phyloP scores from a whole-genome alignment of 257 asterid species.

The Solanum corneliomulleri region DNA sequence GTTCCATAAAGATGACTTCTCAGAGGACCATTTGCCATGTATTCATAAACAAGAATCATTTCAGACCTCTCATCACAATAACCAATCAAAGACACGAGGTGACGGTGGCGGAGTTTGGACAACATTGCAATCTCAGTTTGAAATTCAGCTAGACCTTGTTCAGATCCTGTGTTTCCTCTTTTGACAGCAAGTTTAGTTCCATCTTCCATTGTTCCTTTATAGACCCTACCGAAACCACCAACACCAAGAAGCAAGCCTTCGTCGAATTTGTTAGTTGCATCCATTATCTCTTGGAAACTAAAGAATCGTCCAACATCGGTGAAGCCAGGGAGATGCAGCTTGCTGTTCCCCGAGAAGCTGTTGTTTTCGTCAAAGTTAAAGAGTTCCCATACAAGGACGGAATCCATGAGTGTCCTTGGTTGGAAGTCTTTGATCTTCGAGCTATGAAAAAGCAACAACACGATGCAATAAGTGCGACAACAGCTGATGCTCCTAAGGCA shows the following conservation, averaged over 20 bases:
- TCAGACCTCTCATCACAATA: conserved; percentile 40
- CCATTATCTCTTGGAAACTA: conserved; percentile 30
- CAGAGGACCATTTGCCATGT: conserved; percentile 47
- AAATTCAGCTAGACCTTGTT: conserved; percentile 40
- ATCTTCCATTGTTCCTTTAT: conserved; percentile 38
- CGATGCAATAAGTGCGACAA: conserved; percentile 7
- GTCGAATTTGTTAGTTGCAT: conserved; percentile 36
- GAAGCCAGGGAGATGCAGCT: conserved; percentile 37
- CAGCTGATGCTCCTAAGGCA: conserved; percentile 21
- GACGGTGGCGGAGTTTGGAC: conserved; percentile 42
- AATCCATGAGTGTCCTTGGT: conserved; percentile 32
- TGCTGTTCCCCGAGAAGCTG: conserved; percentile 31
- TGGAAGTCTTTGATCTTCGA: conserved; percentile 23
- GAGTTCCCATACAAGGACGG: conserved; percentile 37
- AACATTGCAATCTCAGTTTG: conserved; percentile 42
- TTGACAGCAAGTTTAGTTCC: conserved; percentile 33
- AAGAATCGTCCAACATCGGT: conserved; percentile 30
- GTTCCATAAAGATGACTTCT: conserved; percentile 39
- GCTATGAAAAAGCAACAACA: conserved; percentile 24
- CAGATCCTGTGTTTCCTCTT: conserved; percentile 40
- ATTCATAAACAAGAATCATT: conserved; percentile 41
- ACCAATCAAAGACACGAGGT: conserved; percentile 39
- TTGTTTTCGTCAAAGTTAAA: conserved; percentile 26
- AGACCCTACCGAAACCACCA: conserved; percentile 43
- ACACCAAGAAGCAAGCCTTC: conserved; percentile 37